These are phyloP conservation scores for Fusarium acutatum DNA, from an alignment of 2,329 filamentous ascomycete genomes.

Conservation along the genomic window DNA sequence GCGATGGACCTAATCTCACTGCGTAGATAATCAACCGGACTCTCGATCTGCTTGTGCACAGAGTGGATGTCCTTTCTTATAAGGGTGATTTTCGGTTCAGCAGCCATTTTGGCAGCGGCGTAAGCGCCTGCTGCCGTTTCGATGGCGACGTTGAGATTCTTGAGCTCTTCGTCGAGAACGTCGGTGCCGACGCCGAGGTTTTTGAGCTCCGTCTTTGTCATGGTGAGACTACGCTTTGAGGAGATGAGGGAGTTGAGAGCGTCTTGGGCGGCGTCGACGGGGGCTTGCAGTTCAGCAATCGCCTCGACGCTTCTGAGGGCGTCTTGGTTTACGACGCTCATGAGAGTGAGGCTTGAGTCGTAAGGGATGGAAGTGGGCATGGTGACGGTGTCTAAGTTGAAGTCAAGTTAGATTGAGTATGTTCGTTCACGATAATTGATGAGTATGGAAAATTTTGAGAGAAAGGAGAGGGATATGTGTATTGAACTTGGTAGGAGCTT, in stretches of 20 bases:
- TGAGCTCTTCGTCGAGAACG: background rate
- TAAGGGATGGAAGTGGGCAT: conserved; percentile 19
- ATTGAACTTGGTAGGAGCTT: background rate
- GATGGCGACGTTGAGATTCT: background rate
- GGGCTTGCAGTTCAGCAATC: background rate
- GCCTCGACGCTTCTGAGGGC: background rate
- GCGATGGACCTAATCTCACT: conserved; percentile 21
- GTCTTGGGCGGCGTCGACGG: conserved; percentile 20
- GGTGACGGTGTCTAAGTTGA: background rate
- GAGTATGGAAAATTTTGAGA: background rate
- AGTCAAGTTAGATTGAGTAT: too few relatives aligned
- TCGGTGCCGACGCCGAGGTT: conserved; percentile 8
- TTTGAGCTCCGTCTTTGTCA: conserved; percentile 28
- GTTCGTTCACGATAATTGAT: background rate
- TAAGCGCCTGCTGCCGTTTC: background rate
- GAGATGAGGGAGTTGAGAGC: conserved; percentile 18
- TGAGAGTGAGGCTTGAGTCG: conserved; percentile 16
- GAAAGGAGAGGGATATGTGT: background rate
- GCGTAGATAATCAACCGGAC: conserved; percentile 15
- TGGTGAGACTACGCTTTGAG: conserved; percentile 13
- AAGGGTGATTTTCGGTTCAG: background rate
- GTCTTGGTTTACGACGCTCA: background rate
- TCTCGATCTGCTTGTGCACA: conserved; percentile 2
- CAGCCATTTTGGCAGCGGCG: background rate
- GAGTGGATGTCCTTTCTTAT: background rate